Evolutionary conservation across 805 yeast species (phyloP).

Genomic region (Suhomyces emberorum): DNA sequence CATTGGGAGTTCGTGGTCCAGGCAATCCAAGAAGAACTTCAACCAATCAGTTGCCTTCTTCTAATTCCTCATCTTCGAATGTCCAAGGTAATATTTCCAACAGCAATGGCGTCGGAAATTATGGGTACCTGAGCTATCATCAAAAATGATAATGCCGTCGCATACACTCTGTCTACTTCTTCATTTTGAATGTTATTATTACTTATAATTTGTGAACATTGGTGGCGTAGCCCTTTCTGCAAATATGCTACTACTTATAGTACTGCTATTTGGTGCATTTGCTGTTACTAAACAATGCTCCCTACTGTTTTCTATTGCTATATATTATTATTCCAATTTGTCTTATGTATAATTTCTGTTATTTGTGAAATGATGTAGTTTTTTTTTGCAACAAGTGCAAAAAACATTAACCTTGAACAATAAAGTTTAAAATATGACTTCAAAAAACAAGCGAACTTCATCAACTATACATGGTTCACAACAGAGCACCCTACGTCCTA

Average conservation of each 20-base stretch:
- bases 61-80: conserved; percentile 4
- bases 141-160: conserved; percentile 12
- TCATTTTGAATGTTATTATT: conserved; percentile 3
- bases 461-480: too few species aligned
- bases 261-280: too few species aligned
- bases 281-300: background rate
- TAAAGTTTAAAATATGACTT: too few species aligned
- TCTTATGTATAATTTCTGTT: conserved; percentile 3
- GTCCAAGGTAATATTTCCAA: conserved; percentile 5
- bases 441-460: too few species aligned
- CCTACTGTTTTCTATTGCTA: conserved; percentile 3
- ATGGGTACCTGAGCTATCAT: conserved; percentile 35
- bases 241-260: too few species aligned
- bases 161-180: conserved; percentile 3
- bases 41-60: conserved; percentile 22
- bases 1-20: conserved; percentile 90
- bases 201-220: conserved; percentile 3
- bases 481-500: too few species aligned
- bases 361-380: too few species aligned
- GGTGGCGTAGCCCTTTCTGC: too few species aligned
- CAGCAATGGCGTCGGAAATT: conserved; percentile 25
- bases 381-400: too few species aligned
- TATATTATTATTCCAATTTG: conserved; percentile 2
- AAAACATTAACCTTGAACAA: too few species aligned
- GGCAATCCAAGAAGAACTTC: conserved; percentile 43